Conservation (phyloP, 129 eudicot genomes). For the Centella asiatica region DNA sequence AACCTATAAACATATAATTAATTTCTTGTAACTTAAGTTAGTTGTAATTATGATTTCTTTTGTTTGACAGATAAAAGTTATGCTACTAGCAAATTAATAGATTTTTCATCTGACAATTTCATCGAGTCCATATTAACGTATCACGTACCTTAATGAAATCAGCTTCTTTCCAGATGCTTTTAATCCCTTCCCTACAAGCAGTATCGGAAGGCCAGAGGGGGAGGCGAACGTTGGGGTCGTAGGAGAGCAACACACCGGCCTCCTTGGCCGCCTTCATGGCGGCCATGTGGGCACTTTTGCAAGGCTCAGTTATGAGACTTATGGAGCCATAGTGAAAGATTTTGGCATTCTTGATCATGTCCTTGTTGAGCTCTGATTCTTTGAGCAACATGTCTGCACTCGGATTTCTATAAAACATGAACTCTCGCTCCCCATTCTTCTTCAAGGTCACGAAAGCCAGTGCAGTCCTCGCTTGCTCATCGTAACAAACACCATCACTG, state of each 20-base stretch:
- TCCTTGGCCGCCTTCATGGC: constrained; percentile 69
- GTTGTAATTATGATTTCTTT: too few species aligned
- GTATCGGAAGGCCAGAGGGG: constrained; percentile 67
- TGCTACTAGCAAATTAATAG: too few species aligned
- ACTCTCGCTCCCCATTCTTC: constrained; percentile 62
- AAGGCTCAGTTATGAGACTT: constrained; percentile 65
- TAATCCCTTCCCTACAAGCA: constrained; percentile 45
- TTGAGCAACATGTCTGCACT: constrained; percentile 74
- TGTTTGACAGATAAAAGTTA: too few species aligned
- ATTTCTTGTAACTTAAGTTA: too few species aligned
- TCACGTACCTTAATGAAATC: constrained; percentile 59
- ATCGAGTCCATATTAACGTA: too few species aligned
- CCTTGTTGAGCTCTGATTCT: constrained; percentile 51
- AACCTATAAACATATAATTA: constrained; percentile 23
- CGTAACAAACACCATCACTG: constrained; percentile 49
- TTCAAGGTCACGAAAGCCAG: constrained; percentile 67
- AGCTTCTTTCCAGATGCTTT: constrained; percentile 71
- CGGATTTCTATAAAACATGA: constrained; percentile 81
- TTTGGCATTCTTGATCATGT: constrained; percentile 42
- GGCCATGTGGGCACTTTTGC: constrained; percentile 55
- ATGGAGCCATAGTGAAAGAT: constrained; percentile 74
- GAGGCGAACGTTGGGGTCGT: constrained; percentile 67
- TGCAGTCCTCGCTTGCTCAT: constrained; percentile 63
- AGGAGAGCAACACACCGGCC: constrained; percentile 69
- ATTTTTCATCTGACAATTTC: too few species aligned